These are phyloP conservation scores for Inonotus hispidus DNA, from an alignment of 1,284 basidiomycete species.

Conservation along the genomic window DNA sequence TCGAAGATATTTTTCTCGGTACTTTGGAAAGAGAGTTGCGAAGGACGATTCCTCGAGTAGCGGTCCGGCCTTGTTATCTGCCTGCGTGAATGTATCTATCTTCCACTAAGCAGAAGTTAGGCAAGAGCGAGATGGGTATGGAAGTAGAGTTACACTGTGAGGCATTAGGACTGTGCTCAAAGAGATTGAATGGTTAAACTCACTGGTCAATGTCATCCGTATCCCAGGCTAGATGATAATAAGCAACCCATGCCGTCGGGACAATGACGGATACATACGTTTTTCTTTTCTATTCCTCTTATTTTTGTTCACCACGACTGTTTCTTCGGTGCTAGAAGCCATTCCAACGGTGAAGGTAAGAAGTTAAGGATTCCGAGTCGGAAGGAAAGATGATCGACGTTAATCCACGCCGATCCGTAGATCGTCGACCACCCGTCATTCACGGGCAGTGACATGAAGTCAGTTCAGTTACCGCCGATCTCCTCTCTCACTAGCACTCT, in stretches of 20 bases:
- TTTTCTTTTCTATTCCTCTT: conserved; percentile 89
- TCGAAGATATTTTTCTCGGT: conserved; percentile 93
- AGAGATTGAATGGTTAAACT: conserved; percentile 31
- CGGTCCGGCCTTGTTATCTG: conserved; percentile 76
- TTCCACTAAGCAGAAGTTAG: conserved; percentile 68
- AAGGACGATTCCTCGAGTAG: conserved; percentile 97
- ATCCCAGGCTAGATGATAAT: conserved; percentile 77
- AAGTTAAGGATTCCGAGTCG: not conserved
- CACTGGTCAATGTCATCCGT: conserved; percentile 98
- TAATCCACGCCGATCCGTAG: not conserved
- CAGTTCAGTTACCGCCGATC: too few species aligned
- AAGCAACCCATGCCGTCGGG: not conserved
- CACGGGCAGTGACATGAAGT: too few species aligned
- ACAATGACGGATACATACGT: conserved; percentile 46
- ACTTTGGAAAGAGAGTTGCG: conserved; percentile 97
- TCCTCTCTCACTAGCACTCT: not conserved
- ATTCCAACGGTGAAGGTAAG: conserved; percentile 33
- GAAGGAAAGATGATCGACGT: not conserved
- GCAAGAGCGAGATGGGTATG: not conserved
- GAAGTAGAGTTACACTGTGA: conserved; percentile 29
- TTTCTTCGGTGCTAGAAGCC: conserved; percentile 40
- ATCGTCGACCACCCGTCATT: not conserved
- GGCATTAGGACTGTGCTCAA: conserved; percentile 19
- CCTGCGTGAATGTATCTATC: conserved; percentile 70
- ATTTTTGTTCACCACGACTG: conserved; percentile 65